Percentiles rank a stretch among this genome's conserved stretches.
phyloP scores from a whole-genome alignment of 768 basidiomycete species.

The Rhodotorula taiwanensis region DNA sequence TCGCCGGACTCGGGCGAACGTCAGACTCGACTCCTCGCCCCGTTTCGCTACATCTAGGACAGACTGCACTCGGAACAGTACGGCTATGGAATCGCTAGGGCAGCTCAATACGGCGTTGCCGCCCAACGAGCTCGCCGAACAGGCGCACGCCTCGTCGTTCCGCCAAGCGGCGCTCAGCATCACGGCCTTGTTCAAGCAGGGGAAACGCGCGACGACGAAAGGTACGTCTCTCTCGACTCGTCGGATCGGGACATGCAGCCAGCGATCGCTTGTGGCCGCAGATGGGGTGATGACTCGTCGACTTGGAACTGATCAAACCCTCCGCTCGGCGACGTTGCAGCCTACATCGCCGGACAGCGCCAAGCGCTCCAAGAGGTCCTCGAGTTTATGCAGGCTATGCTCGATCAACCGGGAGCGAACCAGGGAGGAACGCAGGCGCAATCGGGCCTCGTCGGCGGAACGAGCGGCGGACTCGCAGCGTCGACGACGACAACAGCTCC shows the following conservation, averaged over 20 bases:
- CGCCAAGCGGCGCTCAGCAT: constrained; percentile 19
- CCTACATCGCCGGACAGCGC: constrained; percentile 31
- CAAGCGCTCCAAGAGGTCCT: constrained; percentile 36
- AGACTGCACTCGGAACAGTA: background rate
- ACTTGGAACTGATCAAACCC: background rate
- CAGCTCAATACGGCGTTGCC: constrained; percentile 18
- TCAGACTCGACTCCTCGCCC: no score
- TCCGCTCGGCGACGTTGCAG: background rate
- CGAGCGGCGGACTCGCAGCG: background rate
- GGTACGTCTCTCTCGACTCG: constrained; percentile 15
- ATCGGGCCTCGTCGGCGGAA: no score
- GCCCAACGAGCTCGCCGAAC: constrained; percentile 1
- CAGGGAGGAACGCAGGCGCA: background rate
- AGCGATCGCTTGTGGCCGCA: no score
- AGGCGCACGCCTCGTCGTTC: constrained; percentile 15
- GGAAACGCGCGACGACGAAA: constrained; percentile 21
- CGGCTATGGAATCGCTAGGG: constrained; percentile 20
- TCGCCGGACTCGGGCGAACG: no score
- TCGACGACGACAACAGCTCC: no score
- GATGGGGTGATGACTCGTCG: no score
- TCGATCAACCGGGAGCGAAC: constrained; percentile 27
- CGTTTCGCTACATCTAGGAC: no score
- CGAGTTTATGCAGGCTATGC: constrained; percentile 33
- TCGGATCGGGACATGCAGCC: no score
- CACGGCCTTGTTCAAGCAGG: constrained; percentile 33